These are phyloP conservation scores for Pseudocercospora eumusae DNA, from an alignment of 2,329 filamentous ascomycete genomes.

Conservation along the genomic window DNA sequence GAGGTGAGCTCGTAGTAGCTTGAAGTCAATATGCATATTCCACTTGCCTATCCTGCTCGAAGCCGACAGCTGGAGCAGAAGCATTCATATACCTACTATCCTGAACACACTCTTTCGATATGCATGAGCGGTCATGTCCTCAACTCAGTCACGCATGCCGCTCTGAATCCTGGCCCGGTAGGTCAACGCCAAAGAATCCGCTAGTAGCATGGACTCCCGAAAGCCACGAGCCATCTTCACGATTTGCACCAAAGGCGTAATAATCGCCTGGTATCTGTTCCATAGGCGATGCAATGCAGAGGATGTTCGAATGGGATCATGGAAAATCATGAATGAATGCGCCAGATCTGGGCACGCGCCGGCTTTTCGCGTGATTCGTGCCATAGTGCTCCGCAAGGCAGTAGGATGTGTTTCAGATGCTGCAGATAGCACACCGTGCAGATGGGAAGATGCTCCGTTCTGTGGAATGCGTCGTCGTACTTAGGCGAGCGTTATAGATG, in stretches of 20 bases:
- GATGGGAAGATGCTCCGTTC: background rate
- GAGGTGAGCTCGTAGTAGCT: background rate
- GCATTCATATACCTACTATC: background rate
- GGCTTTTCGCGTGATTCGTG: constrained; percentile 15
- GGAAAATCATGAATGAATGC: background rate
- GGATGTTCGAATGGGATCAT: background rate
- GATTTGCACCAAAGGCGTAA: background rate
- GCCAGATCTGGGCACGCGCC: constrained; percentile 5
- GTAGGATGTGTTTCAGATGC: constrained; percentile 16
- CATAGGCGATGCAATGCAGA: background rate
- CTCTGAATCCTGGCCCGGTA: constrained; percentile 2
- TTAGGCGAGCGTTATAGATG: background rate
- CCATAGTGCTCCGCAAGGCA: constrained; percentile 8
- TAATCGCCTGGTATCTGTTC: background rate
- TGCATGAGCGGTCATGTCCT: background rate
- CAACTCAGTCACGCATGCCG: background rate
- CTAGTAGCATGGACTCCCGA: background rate
- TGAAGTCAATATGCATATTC: background rate
- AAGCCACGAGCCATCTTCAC: constrained; percentile 1
- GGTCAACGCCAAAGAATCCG: constrained; percentile 1
- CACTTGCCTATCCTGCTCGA: background rate
- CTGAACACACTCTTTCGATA: background rate
- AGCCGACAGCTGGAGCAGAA: background rate
- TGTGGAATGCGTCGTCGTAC: background rate
- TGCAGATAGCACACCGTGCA: constrained; percentile 5